Base-by-base conservation (phyloP, 331 rosid species). In the Saraca asoca region DNA sequence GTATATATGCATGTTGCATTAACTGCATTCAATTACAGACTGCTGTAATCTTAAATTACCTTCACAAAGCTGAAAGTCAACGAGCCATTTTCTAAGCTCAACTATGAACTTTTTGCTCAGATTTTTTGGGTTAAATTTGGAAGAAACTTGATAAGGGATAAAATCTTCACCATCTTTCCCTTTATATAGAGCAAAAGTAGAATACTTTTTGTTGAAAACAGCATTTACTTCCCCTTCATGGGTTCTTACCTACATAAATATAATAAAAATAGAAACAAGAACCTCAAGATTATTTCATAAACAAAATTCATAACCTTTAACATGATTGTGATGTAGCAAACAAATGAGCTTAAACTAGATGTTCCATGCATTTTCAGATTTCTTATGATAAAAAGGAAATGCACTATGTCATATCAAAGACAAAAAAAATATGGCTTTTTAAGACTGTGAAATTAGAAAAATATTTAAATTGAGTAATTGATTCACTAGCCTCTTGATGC, bases 41-140 rank as follows among this genome's bases (percentile, higher is more conserved):
- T 6, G 46, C 38, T 17, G 43, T 19, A 58, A 69, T 12, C 63
- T 48, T 18, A 49, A 1, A 51, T 42, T 74, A 92, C 96, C 96
- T 85, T 79, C 83, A 42, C 12, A 57, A 29, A 63, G 54, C 63
- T 68, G 72, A n/a, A 82, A 82, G 79, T 64, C 69, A 50, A 31
- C 55, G 39, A 80, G 41, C 91, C 94, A 92, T 61, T 71, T 82
- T 79, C 98, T 78, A 68, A 89, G 80, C n/a, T 68, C 50, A 29
- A 5, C 38, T 38, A 85, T 24, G 31, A 66, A 55, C 45, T 1
- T 58, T 55, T 68, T 69, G 71, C 82, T 89, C 11, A 64, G 52
- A 12, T 81, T 79, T 74, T 49, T 69, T 12, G 65, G 68, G 6
- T 15, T 66, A 81, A 83, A 78, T 12, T 33, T 71, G 4, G 85